These are phyloP conservation scores for Purshia tridentata DNA, from an alignment of 306 rosid genomes.

Conservation along the genomic window DNA sequence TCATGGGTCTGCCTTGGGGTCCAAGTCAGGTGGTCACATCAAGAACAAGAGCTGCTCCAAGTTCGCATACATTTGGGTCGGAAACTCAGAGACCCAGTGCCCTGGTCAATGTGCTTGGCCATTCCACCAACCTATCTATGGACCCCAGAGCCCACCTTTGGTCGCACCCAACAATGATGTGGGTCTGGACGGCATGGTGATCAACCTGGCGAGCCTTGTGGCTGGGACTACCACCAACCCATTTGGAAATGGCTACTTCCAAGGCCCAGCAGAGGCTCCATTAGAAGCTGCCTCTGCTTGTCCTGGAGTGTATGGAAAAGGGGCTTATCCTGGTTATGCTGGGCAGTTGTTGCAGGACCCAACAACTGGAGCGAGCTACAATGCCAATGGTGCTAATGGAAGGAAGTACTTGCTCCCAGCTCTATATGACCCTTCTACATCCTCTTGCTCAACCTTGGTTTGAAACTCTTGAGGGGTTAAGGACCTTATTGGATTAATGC, in stretches of 20 bases:
- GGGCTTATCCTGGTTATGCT: conserved; percentile 73
- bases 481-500: background rate
- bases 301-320: conserved; percentile 57
- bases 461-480: background rate
- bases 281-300: conserved; percentile 74
- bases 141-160: conserved; percentile 28
- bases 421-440: conserved; percentile 52
- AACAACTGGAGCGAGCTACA: conserved; percentile 62
- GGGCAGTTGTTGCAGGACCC: conserved; percentile 55
- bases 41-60: conserved; percentile 28
- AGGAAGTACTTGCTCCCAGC: conserved; percentile 66
- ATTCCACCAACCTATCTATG: conserved; percentile 82
- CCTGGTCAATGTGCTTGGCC: conserved; percentile 88
- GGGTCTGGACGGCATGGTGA: conserved; percentile 65
- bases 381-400: conserved; percentile 51
- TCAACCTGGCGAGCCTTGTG: conserved; percentile 63
- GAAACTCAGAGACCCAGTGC: conserved; percentile 67
- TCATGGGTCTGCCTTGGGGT: conserved; percentile 26
- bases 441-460: conserved; percentile 55
- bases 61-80: conserved; percentile 69
- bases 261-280: conserved; percentile 71
- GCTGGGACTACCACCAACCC: conserved; percentile 69
- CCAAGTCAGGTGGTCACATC: background rate
- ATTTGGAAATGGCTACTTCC: conserved; percentile 63
- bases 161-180: conserved; percentile 69